A percentile compares a stretch with the other conserved stretches of the same genome.
Evolutionary conservation across 2,329 filamentous ascomycete species (phyloP).

Genomic region (Cladophialophora psammophila): DNA sequence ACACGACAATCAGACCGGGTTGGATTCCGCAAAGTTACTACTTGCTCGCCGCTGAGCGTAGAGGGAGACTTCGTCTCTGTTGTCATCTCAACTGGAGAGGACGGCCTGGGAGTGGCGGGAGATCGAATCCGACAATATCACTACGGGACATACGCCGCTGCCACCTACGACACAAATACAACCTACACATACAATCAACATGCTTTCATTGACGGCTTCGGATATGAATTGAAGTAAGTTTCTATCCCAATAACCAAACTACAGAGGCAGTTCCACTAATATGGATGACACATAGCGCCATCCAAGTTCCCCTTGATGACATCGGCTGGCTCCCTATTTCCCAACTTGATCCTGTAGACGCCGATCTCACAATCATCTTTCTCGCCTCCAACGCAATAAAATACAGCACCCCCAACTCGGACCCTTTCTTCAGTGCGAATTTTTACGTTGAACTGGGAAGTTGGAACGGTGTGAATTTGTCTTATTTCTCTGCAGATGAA

Average conservation of each 20-base stretch:
- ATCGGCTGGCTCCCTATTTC: slow-evolving; percentile 41
- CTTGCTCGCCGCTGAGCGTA: slow-evolving; percentile 37
- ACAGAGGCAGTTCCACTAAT: not conserved
- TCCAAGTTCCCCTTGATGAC: slow-evolving; percentile 13
- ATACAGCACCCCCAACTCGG: slow-evolving; percentile 42
- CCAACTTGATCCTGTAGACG: slow-evolving; percentile 42
- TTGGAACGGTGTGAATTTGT: slow-evolving; percentile 3
- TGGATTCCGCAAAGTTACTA: slow-evolving; percentile 40
- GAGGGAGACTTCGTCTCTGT: slow-evolving; percentile 10
- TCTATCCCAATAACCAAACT: not conserved
- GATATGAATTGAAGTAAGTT: slow-evolving; percentile 26
- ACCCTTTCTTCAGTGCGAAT: slow-evolving; percentile 46
- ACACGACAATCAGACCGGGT: slow-evolving; percentile 37
- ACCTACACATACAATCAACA: slow-evolving; percentile 26
- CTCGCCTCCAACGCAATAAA: slow-evolving; percentile 31
- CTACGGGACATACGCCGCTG: slow-evolving; percentile 16
- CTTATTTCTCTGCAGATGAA: slow-evolving; percentile 39
- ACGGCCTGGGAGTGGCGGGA: slow-evolving; percentile 20
- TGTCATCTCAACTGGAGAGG: slow-evolving; percentile 11
- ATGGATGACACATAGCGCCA: slow-evolving; percentile 6
- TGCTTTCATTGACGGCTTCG: slow-evolving; percentile 25
- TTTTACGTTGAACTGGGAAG: slow-evolving; percentile 16
- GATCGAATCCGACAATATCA: slow-evolving; percentile 20
- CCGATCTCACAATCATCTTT: slow-evolving; percentile 46
- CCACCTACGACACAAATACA: slow-evolving; percentile 14